These are phyloP conservation scores for Suillus discolor DNA, from an alignment of 768 basidiomycete species.

Conservation along the genomic window DNA sequence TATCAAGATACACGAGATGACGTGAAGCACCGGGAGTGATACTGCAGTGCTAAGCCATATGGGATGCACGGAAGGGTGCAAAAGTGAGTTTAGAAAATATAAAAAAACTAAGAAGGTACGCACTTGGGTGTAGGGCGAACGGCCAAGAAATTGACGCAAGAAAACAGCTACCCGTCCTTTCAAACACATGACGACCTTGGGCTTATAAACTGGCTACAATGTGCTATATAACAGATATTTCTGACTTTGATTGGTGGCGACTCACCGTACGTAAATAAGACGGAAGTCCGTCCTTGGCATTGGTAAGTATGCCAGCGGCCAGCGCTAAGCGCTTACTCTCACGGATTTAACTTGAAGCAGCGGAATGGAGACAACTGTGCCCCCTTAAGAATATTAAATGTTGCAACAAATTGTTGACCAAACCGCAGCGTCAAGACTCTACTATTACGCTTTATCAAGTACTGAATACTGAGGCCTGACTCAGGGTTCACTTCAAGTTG, in stretches of 20 bases:
- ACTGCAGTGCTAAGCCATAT: background rate
- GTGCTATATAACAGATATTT: background rate
- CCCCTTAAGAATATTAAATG: too few species aligned
- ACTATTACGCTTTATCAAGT: background rate
- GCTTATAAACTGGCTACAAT: background rate
- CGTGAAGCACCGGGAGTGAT: background rate
- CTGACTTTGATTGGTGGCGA: background rate
- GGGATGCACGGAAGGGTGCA: background rate
- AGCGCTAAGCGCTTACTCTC: background rate
- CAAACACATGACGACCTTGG: background rate
- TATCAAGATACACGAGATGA: background rate
- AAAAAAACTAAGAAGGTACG: background rate
- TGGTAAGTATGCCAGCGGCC: background rate
- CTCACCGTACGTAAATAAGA: background rate
- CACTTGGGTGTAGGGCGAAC: background rate
- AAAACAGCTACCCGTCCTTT: background rate
- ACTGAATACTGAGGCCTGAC: too few species aligned
- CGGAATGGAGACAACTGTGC: background rate
- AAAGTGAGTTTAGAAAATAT: background rate
- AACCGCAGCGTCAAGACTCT: background rate
- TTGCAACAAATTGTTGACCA: too few species aligned
- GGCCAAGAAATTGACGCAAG: background rate
- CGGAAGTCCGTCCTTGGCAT: background rate
- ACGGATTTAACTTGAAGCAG: constrained; percentile 1
- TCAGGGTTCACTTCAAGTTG: background rate